A percentile compares a stretch with the other conserved stretches of the same genome.
Evolutionary conservation across 495 filamentous ascomycete genomes (phyloP).

Genomic region (Aspergillus funiculosus): DNA sequence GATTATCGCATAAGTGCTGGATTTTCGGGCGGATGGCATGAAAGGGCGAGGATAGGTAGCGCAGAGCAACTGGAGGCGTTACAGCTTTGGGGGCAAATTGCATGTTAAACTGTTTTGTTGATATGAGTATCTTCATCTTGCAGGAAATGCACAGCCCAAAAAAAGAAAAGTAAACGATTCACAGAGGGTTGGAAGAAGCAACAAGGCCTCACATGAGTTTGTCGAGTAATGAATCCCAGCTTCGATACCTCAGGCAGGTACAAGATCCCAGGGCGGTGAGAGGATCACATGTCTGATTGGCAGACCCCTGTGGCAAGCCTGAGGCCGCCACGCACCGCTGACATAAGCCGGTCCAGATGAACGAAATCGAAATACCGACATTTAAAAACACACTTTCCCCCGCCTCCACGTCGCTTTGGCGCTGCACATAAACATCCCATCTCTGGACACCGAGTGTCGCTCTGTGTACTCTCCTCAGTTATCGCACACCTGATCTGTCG

Average conservation of each 20-base stretch:
- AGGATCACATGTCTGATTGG: slow-evolving; percentile 2
- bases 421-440: slow-evolving; percentile 13
- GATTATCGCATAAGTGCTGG: slow-evolving; percentile 27
- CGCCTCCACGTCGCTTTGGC: slow-evolving; percentile 16
- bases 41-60: slow-evolving; percentile 23
- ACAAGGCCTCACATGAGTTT: background rate
- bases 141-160: too few relatives aligned
- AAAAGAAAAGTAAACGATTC: background rate
- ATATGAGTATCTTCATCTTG: slow-evolving; percentile 17
- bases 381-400: slow-evolving; percentile 17
- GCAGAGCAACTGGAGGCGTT: slow-evolving; percentile 27
- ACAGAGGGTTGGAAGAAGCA: background rate
- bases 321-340: slow-evolving; percentile 22
- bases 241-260: too few relatives aligned
- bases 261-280: slow-evolving; percentile 19
- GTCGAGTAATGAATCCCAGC: background rate
- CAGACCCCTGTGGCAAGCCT: slow-evolving; percentile 15
- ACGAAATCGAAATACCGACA: slow-evolving; percentile 18
- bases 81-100: slow-evolving; percentile 21
- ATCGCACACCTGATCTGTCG: slow-evolving; percentile 21
- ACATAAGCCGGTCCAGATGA: slow-evolving; percentile 14
- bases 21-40: slow-evolving; percentile 38
- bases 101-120: slow-evolving; percentile 20
- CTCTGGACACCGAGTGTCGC: slow-evolving; percentile 3
- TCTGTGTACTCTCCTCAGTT: slow-evolving; percentile 9